phyloP scores from a whole-genome alignment of 1,284 basidiomycete species.

The Abortiporus biennis region DNA sequence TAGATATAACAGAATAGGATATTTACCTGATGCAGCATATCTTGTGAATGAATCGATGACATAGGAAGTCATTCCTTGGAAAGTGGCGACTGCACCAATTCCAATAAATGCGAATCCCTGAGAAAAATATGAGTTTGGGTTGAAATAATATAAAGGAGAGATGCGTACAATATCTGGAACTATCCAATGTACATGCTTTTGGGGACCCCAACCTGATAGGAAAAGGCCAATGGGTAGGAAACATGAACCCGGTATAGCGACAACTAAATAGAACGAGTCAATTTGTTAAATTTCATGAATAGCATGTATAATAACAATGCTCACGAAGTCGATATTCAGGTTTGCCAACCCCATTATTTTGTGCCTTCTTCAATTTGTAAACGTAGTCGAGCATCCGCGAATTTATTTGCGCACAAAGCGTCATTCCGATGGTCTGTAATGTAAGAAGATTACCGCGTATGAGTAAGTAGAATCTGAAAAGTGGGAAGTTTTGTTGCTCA shows the following conservation, averaged over 20 bases:
- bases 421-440: constrained; percentile 26
- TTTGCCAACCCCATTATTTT: constrained; percentile 45
- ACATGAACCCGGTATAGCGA: constrained; percentile 49
- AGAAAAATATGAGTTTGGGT: neutral
- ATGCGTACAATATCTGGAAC: constrained; percentile 52
- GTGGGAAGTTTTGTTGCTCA: no score
- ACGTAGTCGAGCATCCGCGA: constrained; percentile 48
- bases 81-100: constrained; percentile 43
- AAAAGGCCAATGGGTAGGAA: constrained; percentile 54
- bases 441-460: no score
- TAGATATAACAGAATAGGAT: neutral
- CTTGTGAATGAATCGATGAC: constrained; percentile 60
- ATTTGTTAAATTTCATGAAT: neutral
- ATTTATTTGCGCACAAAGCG: constrained; percentile 47
- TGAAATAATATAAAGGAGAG: neutral
- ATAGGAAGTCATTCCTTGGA: constrained; percentile 55
- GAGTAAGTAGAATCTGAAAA: no score
- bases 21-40: constrained; percentile 54
- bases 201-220: constrained; percentile 58
- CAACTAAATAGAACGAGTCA: constrained; percentile 28
- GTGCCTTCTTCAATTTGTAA: constrained; percentile 42
- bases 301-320: constrained; percentile 3
- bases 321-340: constrained; percentile 44
- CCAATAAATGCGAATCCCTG: constrained; percentile 53
- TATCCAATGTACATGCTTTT: constrained; percentile 55